Conservation (phyloP, 768 basidiomycete genomes). For the Tremella yokohamensis region DNA sequence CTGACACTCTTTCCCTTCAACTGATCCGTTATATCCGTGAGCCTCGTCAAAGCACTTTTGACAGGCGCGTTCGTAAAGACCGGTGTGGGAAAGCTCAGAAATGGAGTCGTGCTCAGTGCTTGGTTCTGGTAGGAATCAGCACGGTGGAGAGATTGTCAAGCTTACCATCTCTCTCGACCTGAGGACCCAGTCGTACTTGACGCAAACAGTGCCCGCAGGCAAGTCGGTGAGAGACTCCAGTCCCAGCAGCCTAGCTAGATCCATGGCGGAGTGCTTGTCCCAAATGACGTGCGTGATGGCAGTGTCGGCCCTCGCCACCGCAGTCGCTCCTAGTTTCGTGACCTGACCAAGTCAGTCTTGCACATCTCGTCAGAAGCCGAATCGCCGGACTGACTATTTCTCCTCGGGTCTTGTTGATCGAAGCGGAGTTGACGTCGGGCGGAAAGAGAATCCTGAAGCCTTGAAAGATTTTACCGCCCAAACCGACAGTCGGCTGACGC, state of each 20-base stretch:
- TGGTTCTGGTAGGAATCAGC: too few relatives aligned
- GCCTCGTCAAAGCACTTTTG: constrained; percentile 13
- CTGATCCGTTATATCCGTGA: constrained; percentile 30
- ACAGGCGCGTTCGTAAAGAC: neutral
- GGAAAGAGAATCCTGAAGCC: constrained; percentile 37
- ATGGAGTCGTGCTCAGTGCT: neutral
- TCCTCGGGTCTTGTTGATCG: constrained; percentile 30
- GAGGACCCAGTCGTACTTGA: constrained; percentile 38
- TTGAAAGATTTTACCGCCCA: constrained; percentile 31
- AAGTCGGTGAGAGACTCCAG: constrained; percentile 30
- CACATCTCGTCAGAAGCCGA: neutral
- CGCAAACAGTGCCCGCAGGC: constrained; percentile 34
- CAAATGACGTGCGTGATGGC: constrained; percentile 41
- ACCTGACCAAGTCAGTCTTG: constrained; percentile 18
- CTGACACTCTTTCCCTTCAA: constrained; percentile 25
- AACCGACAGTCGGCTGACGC: constrained; percentile 4
- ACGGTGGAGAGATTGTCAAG: neutral
- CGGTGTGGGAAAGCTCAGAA: constrained; percentile 28
- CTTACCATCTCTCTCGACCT: constrained; percentile 33
- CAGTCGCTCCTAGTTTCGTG: constrained; percentile 28
- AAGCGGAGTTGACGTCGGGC: constrained; percentile 17
- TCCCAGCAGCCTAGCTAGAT: constrained; percentile 26
- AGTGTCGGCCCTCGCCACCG: constrained; percentile 35
- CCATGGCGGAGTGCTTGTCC: constrained; percentile 22
- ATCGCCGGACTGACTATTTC: constrained; percentile 25